These are phyloP conservation scores for Conticribra guillardii DNA, from an alignment of 108 stramenopile species.

Conservation along the genomic window DNA sequence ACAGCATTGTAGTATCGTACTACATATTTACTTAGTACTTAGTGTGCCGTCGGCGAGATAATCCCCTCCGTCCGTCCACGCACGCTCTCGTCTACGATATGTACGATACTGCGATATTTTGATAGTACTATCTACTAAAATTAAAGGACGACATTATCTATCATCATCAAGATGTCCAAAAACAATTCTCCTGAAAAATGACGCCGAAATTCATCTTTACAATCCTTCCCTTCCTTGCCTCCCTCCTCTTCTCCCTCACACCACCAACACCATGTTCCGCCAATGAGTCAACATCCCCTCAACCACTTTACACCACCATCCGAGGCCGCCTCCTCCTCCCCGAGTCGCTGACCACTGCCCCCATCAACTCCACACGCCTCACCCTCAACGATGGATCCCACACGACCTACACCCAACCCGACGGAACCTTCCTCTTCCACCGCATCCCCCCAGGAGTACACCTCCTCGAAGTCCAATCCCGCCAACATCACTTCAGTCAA, in stretches of 20 bases:
- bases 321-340: conserved; percentile 40
- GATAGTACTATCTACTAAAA: no score
- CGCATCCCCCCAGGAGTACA: conserved; percentile 84
- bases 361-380: conserved; percentile 74
- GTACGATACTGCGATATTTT: no score
- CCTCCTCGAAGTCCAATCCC: conserved; percentile 75
- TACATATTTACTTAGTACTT: no score
- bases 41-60: no score
- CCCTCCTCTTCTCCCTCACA: not conserved
- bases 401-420: conserved; percentile 71
- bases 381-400: conserved; percentile 79
- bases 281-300: not conserved
- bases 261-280: conserved; percentile 22
- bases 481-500: conserved; percentile 73
- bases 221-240: not conserved
- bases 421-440: conserved; percentile 77
- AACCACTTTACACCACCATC: conserved; percentile 22
- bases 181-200: not conserved
- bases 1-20: no score
- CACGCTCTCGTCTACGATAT: no score
- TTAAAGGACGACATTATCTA: no score
- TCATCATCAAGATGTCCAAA: no score
- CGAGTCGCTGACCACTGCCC: conserved; percentile 41
- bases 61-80: no score
- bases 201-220: not conserved